Percentiles rank a stretch among this genome's conserved stretches.
phyloP scores from a whole-genome alignment of 176 grass and related monocot species.

The Olyra latifolia region DNA sequence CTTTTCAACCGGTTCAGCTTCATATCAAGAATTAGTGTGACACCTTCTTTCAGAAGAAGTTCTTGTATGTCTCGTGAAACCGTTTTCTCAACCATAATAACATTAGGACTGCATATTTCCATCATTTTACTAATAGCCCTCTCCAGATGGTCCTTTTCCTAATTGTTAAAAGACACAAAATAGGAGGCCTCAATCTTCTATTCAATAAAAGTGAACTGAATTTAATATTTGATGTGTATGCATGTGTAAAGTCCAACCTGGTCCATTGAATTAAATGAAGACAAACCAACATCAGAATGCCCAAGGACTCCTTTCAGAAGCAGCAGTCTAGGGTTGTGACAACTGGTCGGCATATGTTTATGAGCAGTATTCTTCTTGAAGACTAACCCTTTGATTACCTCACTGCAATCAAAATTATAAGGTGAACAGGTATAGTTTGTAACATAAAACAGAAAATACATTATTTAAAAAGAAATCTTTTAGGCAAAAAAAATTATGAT shows the following conservation, averaged over 20 bases:
- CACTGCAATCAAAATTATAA: constrained; percentile 58
- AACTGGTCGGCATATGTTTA: constrained; percentile 87
- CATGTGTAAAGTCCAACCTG: constrained; percentile 51
- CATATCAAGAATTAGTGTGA: constrained; percentile 79
- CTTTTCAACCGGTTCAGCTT: constrained; percentile 65
- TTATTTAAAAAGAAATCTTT: background rate
- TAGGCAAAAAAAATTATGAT: background rate
- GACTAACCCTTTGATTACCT: constrained; percentile 89
- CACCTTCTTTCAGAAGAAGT: constrained; percentile 65
- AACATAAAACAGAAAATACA: constrained; percentile 23
- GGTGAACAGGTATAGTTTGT: constrained; percentile 20
- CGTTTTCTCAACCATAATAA: constrained; percentile 88
- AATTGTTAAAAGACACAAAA: constrained; percentile 31
- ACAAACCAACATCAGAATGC: constrained; percentile 75
- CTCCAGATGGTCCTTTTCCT: constrained; percentile 74
- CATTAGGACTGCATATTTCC: constrained; percentile 71
- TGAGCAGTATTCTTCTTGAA: constrained; percentile 97
- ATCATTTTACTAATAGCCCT: constrained; percentile 71
- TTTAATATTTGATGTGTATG: background rate
- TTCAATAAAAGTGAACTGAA: background rate
- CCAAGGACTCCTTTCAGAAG: constrained; percentile 83
- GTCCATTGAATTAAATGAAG: constrained; percentile 81
- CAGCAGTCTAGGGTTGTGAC: constrained; percentile 83
- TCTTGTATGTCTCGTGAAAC: constrained; percentile 84
- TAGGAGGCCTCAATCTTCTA: constrained; percentile 9